Evolutionary conservation across 495 filamentous ascomycete species (phyloP).

Genomic region (Pyrenopolyporus hunteri): DNA sequence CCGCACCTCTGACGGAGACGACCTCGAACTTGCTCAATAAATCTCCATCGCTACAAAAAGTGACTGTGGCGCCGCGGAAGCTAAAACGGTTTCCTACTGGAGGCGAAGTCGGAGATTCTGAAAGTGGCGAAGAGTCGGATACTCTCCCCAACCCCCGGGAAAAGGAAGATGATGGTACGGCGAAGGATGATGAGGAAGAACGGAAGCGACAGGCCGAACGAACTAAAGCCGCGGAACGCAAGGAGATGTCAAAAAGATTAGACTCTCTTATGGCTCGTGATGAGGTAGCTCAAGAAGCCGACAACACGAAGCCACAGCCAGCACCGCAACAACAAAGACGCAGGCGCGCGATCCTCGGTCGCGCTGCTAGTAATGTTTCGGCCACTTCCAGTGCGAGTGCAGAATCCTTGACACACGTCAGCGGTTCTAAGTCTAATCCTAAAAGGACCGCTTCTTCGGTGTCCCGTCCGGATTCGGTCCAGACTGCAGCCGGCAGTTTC

Average conservation of each 20-base stretch:
- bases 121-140: constrained; percentile 43
- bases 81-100: constrained; percentile 30
- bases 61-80: constrained; percentile 11
- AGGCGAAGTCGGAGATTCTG: constrained; percentile 54
- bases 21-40: constrained; percentile 49
- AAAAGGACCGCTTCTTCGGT: constrained; percentile 15
- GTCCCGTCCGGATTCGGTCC: constrained; percentile 17
- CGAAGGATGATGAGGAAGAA: constrained; percentile 25
- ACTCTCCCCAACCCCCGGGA: constrained; percentile 13
- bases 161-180: constrained; percentile 32
- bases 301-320: constrained; percentile 25
- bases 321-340: constrained; percentile 40
- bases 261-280: constrained; percentile 37
- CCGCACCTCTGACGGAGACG: constrained; percentile 47
- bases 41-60: constrained; percentile 27
- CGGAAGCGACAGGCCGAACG: constrained; percentile 34
- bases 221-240: constrained; percentile 30
- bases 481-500: background rate
- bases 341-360: constrained; percentile 55
- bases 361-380: constrained; percentile 58
- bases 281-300: constrained; percentile 21
- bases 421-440: constrained; percentile 12
- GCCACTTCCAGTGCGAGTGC: constrained; percentile 44
- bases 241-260: constrained; percentile 36
- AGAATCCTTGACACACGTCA: constrained; percentile 18